phyloP scores from a whole-genome alignment of 1,284 basidiomycete species.

The Sanguinoderma infundibulare region DNA sequence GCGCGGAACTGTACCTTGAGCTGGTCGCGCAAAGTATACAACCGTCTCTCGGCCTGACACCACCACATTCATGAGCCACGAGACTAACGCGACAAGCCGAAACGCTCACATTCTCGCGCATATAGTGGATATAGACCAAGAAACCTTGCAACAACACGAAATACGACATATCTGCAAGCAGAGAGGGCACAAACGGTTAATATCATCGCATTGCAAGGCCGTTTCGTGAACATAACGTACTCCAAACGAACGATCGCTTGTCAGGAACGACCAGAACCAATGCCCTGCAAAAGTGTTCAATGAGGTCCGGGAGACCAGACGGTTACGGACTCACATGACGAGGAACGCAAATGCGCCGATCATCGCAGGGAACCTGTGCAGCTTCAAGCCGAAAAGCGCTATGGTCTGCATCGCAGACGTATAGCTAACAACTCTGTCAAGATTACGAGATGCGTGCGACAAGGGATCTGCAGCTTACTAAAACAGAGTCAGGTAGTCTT shows the following conservation, averaged over 20 bases:
- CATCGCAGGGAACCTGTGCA: slow-evolving; percentile 70
- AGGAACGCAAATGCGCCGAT: slow-evolving; percentile 63
- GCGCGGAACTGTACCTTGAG: slow-evolving; percentile 81
- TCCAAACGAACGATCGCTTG: slow-evolving; percentile 54
- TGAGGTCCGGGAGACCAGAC: not conserved
- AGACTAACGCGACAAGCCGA: not conserved
- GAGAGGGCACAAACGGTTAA: not conserved
- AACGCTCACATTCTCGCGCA: slow-evolving; percentile 49
- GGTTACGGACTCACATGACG: slow-evolving; percentile 50
- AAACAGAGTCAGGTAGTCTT: slow-evolving; percentile 66
- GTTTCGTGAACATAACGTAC: slow-evolving; percentile 37
- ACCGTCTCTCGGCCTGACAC: slow-evolving; percentile 57
- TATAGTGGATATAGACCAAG: slow-evolving; percentile 59
- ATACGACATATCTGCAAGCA: slow-evolving; percentile 59
- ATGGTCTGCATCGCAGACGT: slow-evolving; percentile 73
- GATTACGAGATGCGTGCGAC: not conserved
- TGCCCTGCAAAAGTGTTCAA: slow-evolving; percentile 40
- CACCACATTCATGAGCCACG: not conserved
- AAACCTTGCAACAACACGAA: slow-evolving; percentile 68
- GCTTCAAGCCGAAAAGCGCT: slow-evolving; percentile 76
- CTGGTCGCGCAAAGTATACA: slow-evolving; percentile 67
- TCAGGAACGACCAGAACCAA: slow-evolving; percentile 59
- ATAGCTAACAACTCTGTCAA: slow-evolving; percentile 36
- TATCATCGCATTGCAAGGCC: not conserved
- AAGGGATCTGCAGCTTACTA: slow-evolving; percentile 54